Conservation (phyloP, 2,329 filamentous ascomycete genomes). For the Fusarium sp. region DNA sequence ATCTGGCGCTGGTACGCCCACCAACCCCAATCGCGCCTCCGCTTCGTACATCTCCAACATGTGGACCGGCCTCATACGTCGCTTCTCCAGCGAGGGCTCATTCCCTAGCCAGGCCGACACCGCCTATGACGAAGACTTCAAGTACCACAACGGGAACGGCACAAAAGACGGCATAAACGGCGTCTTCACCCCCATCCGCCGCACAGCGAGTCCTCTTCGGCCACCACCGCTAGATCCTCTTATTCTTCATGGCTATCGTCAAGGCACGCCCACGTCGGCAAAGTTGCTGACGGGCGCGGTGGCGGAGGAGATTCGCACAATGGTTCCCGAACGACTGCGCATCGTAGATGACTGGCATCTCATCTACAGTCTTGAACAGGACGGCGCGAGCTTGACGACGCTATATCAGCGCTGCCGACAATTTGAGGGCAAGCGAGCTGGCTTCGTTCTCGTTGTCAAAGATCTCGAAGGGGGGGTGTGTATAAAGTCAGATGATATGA, state of each 20-base stretch:
- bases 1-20: conserved; percentile 45
- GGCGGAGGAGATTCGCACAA: conserved; percentile 92
- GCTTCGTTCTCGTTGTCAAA: conserved; percentile 89
- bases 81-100: conserved; percentile 68
- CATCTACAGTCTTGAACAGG: conserved; percentile 89
- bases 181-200: conserved; percentile 65
- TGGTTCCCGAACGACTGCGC: conserved; percentile 88
- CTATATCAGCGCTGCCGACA: conserved; percentile 83
- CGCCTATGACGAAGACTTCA: conserved; percentile 35
- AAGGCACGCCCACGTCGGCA: conserved; percentile 69
- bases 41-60: conserved; percentile 54
- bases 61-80: conserved; percentile 75
- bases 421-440: conserved; percentile 77
- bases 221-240: conserved; percentile 90
- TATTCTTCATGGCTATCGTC: conserved; percentile 74
- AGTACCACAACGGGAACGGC: conserved; percentile 49
- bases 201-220: conserved; percentile 82
- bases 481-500: conserved; percentile 44
- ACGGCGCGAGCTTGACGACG: conserved; percentile 88
- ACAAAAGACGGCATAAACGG: conserved; percentile 67
- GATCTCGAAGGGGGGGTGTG: conserved; percentile 81
- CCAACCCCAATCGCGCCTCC: conserved; percentile 43
- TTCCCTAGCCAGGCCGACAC: conserved; percentile 50
- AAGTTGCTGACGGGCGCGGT: conserved; percentile 78
- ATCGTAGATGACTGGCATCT: conserved; percentile 89